phyloP scores from a whole-genome alignment of 106 monocot genomes.

The Platanthera zijinensis region DNA sequence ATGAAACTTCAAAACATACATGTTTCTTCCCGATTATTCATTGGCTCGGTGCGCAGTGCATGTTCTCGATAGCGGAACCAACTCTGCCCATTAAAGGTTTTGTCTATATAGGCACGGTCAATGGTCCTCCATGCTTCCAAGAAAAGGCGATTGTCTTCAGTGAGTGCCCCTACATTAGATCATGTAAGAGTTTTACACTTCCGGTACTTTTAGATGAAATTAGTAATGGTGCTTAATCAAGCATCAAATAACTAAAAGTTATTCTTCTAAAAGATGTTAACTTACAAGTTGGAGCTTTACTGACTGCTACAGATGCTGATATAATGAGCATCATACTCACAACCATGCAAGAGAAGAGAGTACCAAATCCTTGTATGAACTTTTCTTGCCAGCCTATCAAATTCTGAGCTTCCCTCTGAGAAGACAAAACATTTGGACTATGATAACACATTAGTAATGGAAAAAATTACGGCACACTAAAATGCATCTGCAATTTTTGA shows the following conservation, averaged over 20 bases:
- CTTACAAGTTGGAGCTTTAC: slow-evolving; percentile 64
- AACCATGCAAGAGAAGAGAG: slow-evolving; percentile 27
- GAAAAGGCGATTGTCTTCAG: slow-evolving; percentile 95
- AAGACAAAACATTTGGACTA: slow-evolving; percentile 7
- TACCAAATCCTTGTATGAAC: slow-evolving; percentile 18
- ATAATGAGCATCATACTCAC: slow-evolving; percentile 52
- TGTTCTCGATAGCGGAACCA: slow-evolving; percentile 94
- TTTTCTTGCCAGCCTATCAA: slow-evolving; percentile 28
- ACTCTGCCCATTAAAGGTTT: slow-evolving; percentile 89
- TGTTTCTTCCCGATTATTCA: slow-evolving; percentile 95
- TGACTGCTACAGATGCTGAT: slow-evolving; percentile 43
- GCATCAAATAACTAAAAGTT: background rate
- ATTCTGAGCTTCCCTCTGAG: slow-evolving; percentile 10
- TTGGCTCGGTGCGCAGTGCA: slow-evolving; percentile 83
- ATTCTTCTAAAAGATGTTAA: background rate
- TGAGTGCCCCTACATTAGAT: slow-evolving; percentile 60
- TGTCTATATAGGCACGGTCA: slow-evolving; percentile 95
- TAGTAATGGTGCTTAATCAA: slow-evolving; percentile 4
- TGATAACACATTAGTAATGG: slow-evolving; percentile 11
- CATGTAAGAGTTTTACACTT: background rate
- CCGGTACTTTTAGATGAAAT: background rate
- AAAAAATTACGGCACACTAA: slow-evolving; percentile 14
- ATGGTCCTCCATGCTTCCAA: slow-evolving; percentile 95
- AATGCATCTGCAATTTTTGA: slow-evolving; percentile 4
- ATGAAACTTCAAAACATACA: slow-evolving; percentile 37